Conservation (phyloP, 1,139 yeast genomes). For the Candida sojae region DNA sequence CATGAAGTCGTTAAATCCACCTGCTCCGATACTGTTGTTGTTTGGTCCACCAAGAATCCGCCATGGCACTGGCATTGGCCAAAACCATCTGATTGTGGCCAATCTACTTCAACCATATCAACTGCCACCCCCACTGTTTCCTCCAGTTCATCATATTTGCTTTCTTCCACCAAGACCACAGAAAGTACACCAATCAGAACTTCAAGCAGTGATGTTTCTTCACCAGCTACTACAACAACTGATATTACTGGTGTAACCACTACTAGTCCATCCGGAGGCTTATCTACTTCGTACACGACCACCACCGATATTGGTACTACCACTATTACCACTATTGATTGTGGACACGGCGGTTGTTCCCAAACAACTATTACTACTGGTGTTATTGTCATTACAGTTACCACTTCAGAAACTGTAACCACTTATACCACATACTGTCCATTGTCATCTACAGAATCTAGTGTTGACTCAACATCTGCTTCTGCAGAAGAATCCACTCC, state of each 20-base stretch:
- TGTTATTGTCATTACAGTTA: conserved; percentile 5
- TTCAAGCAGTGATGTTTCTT: conserved; percentile 13
- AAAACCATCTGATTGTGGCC: conserved; percentile 3
- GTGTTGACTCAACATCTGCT: too few species aligned
- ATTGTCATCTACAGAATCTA: conserved; percentile 1
- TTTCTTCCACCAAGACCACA: conserved; percentile 15
- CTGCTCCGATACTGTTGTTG: conserved; percentile 2
- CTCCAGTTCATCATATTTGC: not conserved
- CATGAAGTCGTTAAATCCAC: conserved; percentile 4
- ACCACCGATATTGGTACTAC: not conserved
- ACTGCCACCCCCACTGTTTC: conserved; percentile 1
- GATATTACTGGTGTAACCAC: not conserved
- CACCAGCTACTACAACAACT: not conserved
- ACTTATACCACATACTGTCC: conserved; percentile 5
- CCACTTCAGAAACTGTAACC: conserved; percentile 1
- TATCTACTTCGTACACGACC: conserved; percentile 1
- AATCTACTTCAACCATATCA: not conserved
- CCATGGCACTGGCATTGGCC: conserved; percentile 3
- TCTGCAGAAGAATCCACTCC: too few species aligned
- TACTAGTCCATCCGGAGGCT: not conserved
- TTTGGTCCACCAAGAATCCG: conserved; percentile 1
- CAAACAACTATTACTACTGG: conserved; percentile 2
- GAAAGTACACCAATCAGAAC: conserved; percentile 8
- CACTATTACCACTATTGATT: not conserved
- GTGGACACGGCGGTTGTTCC: not conserved